Evolutionary conservation across 2,329 filamentous ascomycete species (phyloP).

Genomic region (Tothia fuscella): DNA sequence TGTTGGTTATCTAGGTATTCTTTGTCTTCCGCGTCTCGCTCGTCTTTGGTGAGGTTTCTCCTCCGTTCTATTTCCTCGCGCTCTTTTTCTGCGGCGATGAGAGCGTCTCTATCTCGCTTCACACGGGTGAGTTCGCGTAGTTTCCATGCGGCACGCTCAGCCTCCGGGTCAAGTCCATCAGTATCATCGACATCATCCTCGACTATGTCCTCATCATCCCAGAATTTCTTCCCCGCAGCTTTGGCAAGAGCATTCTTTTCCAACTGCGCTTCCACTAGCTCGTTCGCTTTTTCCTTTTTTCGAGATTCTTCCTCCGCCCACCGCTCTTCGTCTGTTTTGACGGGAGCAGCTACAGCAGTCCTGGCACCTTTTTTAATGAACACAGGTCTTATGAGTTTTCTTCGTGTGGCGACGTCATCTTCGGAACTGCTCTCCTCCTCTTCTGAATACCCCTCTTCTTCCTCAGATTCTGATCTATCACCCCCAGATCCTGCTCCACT

Average conservation of each 20-base stretch:
- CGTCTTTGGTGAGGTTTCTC: constrained; percentile 73
- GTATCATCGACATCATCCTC: constrained; percentile 74
- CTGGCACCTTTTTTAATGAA: constrained; percentile 55
- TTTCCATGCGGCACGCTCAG: constrained; percentile 87
- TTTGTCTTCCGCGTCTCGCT: constrained; percentile 74
- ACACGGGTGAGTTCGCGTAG: constrained; percentile 81
- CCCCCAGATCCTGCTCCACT: constrained; percentile 24
- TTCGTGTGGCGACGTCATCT: constrained; percentile 43
- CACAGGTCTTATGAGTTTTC: constrained; percentile 48
- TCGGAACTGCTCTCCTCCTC: constrained; percentile 48
- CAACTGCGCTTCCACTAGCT: constrained; percentile 78
- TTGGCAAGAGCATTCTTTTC: constrained; percentile 67
- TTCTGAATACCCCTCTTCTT: constrained; percentile 33
- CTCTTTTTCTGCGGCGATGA: constrained; percentile 75
- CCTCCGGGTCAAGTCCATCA: constrained; percentile 74
- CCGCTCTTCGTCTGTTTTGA: constrained; percentile 27
- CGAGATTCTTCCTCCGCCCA: constrained; percentile 41
- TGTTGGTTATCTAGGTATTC: constrained; percentile 66
- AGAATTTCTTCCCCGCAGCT: constrained; percentile 67
- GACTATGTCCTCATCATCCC: constrained; percentile 62
- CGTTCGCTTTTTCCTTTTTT: constrained; percentile 61
- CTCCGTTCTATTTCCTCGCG: constrained; percentile 81
- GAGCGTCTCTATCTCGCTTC: constrained; percentile 72
- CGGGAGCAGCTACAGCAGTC: constrained; percentile 16
- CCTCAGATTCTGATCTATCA: constrained; percentile 29